Conservation (phyloP, 345 rosid species). For the Durio zibethinus region DNA sequence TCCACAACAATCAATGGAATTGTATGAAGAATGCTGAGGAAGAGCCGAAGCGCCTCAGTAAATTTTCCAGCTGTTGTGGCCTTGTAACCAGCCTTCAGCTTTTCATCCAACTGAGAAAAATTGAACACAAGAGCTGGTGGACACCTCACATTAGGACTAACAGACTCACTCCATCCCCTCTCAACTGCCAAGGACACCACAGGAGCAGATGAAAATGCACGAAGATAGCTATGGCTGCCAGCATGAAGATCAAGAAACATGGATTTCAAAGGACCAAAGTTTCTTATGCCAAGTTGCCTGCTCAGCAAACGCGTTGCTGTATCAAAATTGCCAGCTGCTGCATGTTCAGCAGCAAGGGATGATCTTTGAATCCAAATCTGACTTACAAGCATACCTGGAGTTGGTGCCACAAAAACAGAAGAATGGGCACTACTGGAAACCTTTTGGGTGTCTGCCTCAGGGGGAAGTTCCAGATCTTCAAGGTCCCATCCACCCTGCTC, state of each 20-base stretch:
- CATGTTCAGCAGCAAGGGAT: conserved; percentile 88
- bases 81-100: conserved; percentile 83
- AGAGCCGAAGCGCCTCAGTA: conserved; percentile 66
- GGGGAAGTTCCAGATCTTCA: conserved; percentile 82
- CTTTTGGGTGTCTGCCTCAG: conserved; percentile 73
- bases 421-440: conserved; percentile 54
- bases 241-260: conserved; percentile 66
- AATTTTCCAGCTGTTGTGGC: conserved; percentile 81
- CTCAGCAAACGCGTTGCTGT: conserved; percentile 83
- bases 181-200: conserved; percentile 73
- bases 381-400: conserved; percentile 80
- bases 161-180: conserved; percentile 71
- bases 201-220: conserved; percentile 73
- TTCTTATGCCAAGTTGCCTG: conserved; percentile 83
- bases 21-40: conserved; percentile 76
- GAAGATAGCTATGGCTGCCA: conserved; percentile 76
- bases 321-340: conserved; percentile 85
- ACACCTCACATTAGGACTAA: conserved; percentile 78
- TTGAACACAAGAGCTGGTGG: conserved; percentile 76
- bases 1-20: conserved; percentile 90
- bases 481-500: conserved; percentile 93
- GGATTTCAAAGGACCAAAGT: conserved; percentile 65
- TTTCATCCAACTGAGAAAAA: conserved; percentile 84
- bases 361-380: conserved; percentile 87
- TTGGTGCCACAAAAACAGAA: conserved; percentile 69